Conservation (phyloP, 164 flowering plant genomes). For the Liquidambar formosana region DNA sequence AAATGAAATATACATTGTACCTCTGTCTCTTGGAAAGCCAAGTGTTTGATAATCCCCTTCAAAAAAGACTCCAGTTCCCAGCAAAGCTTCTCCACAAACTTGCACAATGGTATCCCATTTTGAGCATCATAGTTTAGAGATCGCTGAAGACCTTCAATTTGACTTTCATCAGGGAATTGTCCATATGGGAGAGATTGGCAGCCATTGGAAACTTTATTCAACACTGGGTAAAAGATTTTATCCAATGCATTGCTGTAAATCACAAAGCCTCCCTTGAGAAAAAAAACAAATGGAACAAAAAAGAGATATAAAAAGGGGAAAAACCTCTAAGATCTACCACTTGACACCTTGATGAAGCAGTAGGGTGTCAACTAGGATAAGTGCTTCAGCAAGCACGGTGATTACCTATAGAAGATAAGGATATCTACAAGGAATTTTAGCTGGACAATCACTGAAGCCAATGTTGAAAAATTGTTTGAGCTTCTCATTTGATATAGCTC, state of each 20-base stretch:
- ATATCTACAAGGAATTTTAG: constrained; percentile 67
- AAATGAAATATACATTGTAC: constrained; percentile 30
- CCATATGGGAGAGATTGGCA: constrained; percentile 15
- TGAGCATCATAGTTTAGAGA: constrained; percentile 36
- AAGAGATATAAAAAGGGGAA: constrained; percentile 1
- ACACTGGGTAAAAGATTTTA: constrained; percentile 47
- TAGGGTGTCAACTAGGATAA: constrained; percentile 5
- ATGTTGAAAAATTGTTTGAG: constrained; percentile 30
- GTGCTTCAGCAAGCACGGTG: constrained; percentile 10
- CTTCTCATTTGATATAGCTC: constrained; percentile 45
- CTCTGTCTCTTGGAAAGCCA: constrained; percentile 68
- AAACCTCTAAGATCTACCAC: constrained; percentile 5
- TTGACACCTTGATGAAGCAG: constrained; percentile 8
- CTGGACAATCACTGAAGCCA: constrained; percentile 42
- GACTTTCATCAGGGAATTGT: constrained; percentile 36
- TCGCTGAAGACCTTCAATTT: constrained; percentile 43
- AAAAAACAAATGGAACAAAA: neutral
- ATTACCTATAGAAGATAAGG: constrained; percentile 70
- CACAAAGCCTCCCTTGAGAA: constrained; percentile 6
- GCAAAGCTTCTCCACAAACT: constrained; percentile 50
- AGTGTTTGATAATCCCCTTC: constrained; percentile 33
- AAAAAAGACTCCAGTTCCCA: constrained; percentile 49
- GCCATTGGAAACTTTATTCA: constrained; percentile 28
- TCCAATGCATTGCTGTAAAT: constrained; percentile 62
- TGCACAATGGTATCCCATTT: constrained; percentile 23